A percentile compares a stretch with the other conserved stretches of the same genome.
These are phyloP conservation scores for Exophiala aquamarina DNA, from an alignment of 2,329 filamentous ascomycete species.

Conservation along the genomic window DNA sequence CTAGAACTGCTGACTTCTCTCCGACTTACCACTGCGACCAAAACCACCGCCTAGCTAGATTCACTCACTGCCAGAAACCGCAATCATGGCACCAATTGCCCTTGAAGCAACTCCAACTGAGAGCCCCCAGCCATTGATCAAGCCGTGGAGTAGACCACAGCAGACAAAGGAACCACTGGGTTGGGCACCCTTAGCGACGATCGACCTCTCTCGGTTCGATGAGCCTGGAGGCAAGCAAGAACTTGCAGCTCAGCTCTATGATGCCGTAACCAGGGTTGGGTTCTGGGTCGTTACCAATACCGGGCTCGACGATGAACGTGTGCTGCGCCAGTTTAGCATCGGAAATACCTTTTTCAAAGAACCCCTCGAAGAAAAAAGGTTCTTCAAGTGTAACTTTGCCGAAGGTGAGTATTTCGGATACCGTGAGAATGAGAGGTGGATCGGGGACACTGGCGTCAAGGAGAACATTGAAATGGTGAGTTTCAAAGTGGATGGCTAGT, in stretches of 20 bases:
- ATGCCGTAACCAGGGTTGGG: conserved; percentile 46
- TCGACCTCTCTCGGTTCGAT: conserved; percentile 57
- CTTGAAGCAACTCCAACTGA: background rate
- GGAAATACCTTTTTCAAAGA: conserved; percentile 35
- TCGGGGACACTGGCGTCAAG: conserved; percentile 38
- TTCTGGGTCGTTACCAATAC: conserved; percentile 32
- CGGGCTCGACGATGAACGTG: conserved; percentile 28
- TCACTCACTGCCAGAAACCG: too few species aligned
- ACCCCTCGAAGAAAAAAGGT: conserved; percentile 55
- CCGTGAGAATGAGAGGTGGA: conserved; percentile 36
- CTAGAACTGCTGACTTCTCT: too few species aligned
- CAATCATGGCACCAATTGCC: background rate
- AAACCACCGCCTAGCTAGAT: too few species aligned
- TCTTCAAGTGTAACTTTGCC: conserved; percentile 41
- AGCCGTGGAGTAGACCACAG: conserved; percentile 31
- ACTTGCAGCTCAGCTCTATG: conserved; percentile 54
- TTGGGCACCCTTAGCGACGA: conserved; percentile 57
- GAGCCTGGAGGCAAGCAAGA: conserved; percentile 54
- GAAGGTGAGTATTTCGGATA: conserved; percentile 36
- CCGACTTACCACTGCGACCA: too few species aligned
- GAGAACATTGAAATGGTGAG: conserved; percentile 39
- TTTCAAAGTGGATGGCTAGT: background rate
- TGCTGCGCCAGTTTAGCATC: conserved; percentile 32
- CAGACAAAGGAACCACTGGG: conserved; percentile 29
- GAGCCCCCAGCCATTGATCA: conserved; percentile 39